These are phyloP conservation scores for Talaromyces sp. DNA, from an alignment of 2,329 filamentous ascomycete genomes.

Conservation along the genomic window DNA sequence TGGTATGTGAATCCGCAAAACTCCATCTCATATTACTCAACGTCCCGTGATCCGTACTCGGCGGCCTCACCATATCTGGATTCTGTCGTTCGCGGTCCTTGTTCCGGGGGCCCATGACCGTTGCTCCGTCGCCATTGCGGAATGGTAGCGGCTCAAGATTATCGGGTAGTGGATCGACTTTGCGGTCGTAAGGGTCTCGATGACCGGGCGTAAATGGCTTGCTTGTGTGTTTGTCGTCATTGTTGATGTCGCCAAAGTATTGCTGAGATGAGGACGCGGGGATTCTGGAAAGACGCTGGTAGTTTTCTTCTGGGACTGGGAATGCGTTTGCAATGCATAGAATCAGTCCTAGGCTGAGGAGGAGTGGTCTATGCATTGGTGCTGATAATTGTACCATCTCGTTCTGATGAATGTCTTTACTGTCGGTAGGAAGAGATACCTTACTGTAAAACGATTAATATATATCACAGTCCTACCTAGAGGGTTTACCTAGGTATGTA, in stretches of 20 bases:
- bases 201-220: slow-evolving; percentile 59
- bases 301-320: slow-evolving; percentile 19
- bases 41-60: slow-evolving; percentile 68
- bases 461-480: neutral
- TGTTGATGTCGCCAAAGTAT: slow-evolving; percentile 21
- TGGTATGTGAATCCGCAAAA: slow-evolving; percentile 62
- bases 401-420: neutral
- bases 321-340: slow-evolving; percentile 8
- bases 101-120: slow-evolving; percentile 68
- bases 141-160: slow-evolving; percentile 44
- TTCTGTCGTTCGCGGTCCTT: slow-evolving; percentile 64
- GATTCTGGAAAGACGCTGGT: slow-evolving; percentile 37
- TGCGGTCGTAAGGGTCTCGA: slow-evolving; percentile 60
- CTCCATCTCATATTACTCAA: slow-evolving; percentile 72
- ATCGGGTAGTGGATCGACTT: slow-evolving; percentile 57
- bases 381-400: neutral
- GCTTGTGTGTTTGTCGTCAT: neutral
- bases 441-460: too few relatives aligned
- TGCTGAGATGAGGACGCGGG: slow-evolving; percentile 23
- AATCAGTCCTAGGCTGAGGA: neutral
- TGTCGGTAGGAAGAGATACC: too few relatives aligned
- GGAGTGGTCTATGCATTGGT: neutral
- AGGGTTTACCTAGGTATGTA: neutral
- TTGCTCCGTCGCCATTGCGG: slow-evolving; percentile 62
- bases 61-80: slow-evolving; percentile 68